A percentile compares a stretch with the other conserved stretches of the same genome.
These are phyloP conservation scores for Flaveria floridana DNA, from an alignment of 140 eudicot species.

Conservation along the genomic window DNA sequence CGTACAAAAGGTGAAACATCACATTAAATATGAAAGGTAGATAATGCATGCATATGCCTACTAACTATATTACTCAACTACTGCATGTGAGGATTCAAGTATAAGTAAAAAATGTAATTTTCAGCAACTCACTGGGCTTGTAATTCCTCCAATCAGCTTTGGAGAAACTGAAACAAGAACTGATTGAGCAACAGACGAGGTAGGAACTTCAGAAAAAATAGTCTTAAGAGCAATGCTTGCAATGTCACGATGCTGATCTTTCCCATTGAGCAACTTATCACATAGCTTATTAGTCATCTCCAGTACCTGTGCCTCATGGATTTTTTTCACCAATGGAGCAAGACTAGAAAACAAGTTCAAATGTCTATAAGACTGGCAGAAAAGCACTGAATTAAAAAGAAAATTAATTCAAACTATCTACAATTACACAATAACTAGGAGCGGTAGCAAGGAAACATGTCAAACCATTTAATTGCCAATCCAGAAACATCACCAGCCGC, in stretches of 20 bases:
- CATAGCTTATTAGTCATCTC: constrained; percentile 88
- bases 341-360: constrained; percentile 48
- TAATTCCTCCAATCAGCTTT: constrained; percentile 78
- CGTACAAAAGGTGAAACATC: neutral
- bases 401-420: neutral
- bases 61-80: constrained; percentile 19
- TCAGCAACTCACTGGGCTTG: constrained; percentile 59
- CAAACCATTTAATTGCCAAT: constrained; percentile 93
- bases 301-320: constrained; percentile 65
- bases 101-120: constrained; percentile 16
- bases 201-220: constrained; percentile 82
- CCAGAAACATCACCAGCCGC: constrained; percentile 99
- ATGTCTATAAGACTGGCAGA: constrained; percentile 10
- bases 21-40: neutral
- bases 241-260: constrained; percentile 91
- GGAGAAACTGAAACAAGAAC: constrained; percentile 84
- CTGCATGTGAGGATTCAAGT: neutral
- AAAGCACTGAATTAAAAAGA: neutral
- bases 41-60: neutral
- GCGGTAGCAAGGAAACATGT: constrained; percentile 15
- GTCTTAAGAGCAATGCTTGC: constrained; percentile 99
- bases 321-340: constrained; percentile 90
- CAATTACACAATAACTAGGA: constrained; percentile 6
- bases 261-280: constrained; percentile 81
- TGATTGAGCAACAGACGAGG: constrained; percentile 63